Conservation (phyloP, 2,329 filamentous ascomycete genomes). For the Dendrostoma leiphaemia region DNA sequence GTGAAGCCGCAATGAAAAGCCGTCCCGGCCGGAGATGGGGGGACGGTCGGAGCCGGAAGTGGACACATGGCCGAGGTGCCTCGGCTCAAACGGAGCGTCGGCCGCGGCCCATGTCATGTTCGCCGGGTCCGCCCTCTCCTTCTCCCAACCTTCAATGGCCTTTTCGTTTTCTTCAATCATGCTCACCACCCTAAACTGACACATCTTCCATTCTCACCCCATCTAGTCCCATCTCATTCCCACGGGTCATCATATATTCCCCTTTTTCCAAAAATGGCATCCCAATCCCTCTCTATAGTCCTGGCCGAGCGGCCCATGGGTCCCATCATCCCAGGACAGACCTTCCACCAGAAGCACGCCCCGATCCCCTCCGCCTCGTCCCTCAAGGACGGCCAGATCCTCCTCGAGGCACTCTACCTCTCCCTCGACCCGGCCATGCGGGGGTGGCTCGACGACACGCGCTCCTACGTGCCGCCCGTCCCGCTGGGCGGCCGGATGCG, state of each 20-base stretch:
- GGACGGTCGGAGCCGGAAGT: conserved; percentile 3
- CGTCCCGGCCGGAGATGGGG: not conserved
- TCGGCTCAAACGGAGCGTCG: conserved; percentile 5
- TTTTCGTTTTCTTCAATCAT: not conserved
- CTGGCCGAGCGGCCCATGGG: conserved; percentile 63
- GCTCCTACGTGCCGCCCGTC: conserved; percentile 58
- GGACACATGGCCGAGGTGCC: not conserved
- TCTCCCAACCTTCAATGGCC: not conserved
- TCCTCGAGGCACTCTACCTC: conserved; percentile 51
- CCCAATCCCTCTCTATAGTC: conserved; percentile 29
- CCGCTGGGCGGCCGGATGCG: conserved; percentile 61
- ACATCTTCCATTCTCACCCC: not conserved
- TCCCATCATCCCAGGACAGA: conserved; percentile 62
- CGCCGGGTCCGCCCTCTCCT: not conserved
- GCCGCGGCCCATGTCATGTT: not conserved
- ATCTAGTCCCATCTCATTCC: no score
- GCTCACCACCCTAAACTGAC: not conserved
- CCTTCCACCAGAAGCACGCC: conserved; percentile 54
- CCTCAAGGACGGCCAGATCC: conserved; percentile 51
- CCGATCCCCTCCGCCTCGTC: conserved; percentile 47
- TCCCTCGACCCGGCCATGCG: conserved; percentile 65
- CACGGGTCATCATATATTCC: no score
- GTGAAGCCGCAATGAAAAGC: not conserved
- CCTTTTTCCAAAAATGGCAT: conserved; percentile 4
- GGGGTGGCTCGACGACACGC: conserved; percentile 52